Conservation (phyloP, 2,329 filamentous ascomycete genomes). For the Ascochyta fabae region DNA sequence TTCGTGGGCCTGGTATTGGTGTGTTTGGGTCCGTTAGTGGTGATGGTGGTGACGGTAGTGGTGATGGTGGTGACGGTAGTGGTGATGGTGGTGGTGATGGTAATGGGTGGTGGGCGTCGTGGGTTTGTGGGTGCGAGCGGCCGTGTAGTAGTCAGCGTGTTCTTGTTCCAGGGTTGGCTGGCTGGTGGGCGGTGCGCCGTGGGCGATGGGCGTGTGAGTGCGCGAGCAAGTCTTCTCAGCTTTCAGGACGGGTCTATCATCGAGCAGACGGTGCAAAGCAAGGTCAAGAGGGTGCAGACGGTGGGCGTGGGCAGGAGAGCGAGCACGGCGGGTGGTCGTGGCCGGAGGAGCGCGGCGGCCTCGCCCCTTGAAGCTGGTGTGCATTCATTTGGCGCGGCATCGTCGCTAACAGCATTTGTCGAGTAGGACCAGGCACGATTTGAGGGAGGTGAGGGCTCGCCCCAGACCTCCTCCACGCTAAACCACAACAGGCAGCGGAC, state of each 20-base stretch:
- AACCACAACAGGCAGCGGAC: conserved; percentile 1
- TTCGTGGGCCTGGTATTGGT: too few relatives aligned
- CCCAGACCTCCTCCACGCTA: neutral
- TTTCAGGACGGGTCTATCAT: neutral
- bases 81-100: conserved; percentile 18
- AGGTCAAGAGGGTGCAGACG: conserved; percentile 9
- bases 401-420: conserved; percentile 12
- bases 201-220: conserved; percentile 3
- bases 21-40: too few relatives aligned
- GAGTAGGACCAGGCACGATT: conserved; percentile 1
- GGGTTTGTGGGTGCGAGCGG: conserved; percentile 1
- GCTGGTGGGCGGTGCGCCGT: conserved; percentile 8
- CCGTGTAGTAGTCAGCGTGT: conserved; percentile 19
- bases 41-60: neutral
- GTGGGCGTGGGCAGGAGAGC: conserved; percentile 3
- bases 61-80: conserved; percentile 23
- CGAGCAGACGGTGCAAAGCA: conserved; percentile 14
- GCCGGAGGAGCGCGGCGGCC: conserved; percentile 9
- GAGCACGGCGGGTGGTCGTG: conserved; percentile 10
- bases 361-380: conserved; percentile 16
- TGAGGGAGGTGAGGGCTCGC: conserved; percentile 5
- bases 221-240: neutral
- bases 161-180: conserved; percentile 18
- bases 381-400: conserved; percentile 13
- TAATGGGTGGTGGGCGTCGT: conserved; percentile 5